A percentile compares a stretch with the other conserved stretches of the same genome.
phyloP scores from a whole-genome alignment of 257 asterid genomes.

The Capsicum chinense region DNA sequence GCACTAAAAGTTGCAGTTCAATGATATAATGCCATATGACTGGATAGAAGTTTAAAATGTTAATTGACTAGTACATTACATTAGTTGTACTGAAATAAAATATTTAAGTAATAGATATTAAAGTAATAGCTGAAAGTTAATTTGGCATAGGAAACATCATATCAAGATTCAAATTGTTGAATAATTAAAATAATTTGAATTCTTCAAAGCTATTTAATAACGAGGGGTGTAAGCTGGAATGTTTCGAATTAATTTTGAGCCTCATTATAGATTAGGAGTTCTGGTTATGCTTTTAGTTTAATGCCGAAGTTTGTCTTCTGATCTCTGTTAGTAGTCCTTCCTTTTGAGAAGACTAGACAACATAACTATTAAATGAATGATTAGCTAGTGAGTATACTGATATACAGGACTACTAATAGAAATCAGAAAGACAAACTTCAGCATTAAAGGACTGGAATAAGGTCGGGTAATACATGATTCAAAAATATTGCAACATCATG shows the following conservation, averaged over 20 bases:
- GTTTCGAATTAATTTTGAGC: not conserved
- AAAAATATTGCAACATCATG: slow-evolving; percentile 15
- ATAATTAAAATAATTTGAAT: not conserved
- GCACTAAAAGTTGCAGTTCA: not conserved
- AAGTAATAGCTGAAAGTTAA: slow-evolving; percentile 10
- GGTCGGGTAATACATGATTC: not conserved
- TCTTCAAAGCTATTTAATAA: not conserved
- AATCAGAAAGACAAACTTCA: slow-evolving; percentile 23
- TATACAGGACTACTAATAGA: not conserved
- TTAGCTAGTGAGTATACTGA: not conserved
- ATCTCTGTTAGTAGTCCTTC: slow-evolving; percentile 7
- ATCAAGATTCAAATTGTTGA: not conserved
- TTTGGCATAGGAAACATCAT: not conserved
- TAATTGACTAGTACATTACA: not conserved
- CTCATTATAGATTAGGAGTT: not conserved
- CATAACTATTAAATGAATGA: slow-evolving; percentile 8
- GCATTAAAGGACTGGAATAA: not conserved
- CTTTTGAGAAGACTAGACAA: slow-evolving; percentile 12
- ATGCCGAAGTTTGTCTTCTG: not conserved
- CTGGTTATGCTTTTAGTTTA: not conserved
- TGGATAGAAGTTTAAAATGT: slow-evolving; percentile 8
- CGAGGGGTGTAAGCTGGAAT: not conserved
- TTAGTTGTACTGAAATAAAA: slow-evolving; percentile 6
- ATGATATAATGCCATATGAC: not conserved
- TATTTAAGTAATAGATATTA: not conserved